Evolutionary conservation across 148 eudicot genomes (phyloP).

Genomic region (Euryodendron excelsum): DNA sequence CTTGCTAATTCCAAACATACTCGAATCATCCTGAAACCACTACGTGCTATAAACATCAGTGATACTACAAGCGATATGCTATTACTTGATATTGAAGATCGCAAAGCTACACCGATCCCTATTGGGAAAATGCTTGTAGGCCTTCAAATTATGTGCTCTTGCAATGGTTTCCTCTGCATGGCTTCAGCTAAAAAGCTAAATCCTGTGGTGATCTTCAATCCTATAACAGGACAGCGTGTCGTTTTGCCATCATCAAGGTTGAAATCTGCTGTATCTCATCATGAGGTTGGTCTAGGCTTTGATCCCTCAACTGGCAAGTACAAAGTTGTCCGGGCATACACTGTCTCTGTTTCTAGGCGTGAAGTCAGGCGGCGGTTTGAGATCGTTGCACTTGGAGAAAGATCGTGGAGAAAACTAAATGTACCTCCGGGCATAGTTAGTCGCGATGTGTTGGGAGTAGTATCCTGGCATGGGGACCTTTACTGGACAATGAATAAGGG

Average conservation of each 20-base stretch:
- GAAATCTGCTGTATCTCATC: neutral
- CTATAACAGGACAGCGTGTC: conserved; percentile 1
- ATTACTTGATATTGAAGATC: conserved; percentile 8
- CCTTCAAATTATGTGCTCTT: conserved; percentile 10
- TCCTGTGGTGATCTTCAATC: conserved; percentile 16
- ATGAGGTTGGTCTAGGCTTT: conserved; percentile 11
- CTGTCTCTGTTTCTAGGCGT: neutral
- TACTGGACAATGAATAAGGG: conserved; percentile 2
- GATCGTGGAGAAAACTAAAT: conserved; percentile 13
- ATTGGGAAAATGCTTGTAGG: neutral
- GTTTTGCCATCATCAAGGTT: neutral
- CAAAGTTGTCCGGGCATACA: conserved; percentile 13
- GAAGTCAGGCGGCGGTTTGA: neutral
- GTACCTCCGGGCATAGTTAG: neutral
- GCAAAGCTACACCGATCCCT: neutral
- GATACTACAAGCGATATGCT: neutral
- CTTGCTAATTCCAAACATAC: neutral
- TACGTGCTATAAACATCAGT: neutral
- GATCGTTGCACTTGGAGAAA: conserved; percentile 14
- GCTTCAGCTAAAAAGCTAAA: neutral
- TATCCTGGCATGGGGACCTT: conserved; percentile 4
- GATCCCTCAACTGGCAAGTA: conserved; percentile 6
- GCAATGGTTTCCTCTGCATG: conserved; percentile 16
- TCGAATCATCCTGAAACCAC: conserved; percentile 5
- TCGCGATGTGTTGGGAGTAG: neutral